A percentile compares a stretch with the other conserved stretches of the same genome.
These are phyloP conservation scores for Penicillium sp. DNA, from an alignment of 2,329 filamentous ascomycete genomes.

Conservation along the genomic window DNA sequence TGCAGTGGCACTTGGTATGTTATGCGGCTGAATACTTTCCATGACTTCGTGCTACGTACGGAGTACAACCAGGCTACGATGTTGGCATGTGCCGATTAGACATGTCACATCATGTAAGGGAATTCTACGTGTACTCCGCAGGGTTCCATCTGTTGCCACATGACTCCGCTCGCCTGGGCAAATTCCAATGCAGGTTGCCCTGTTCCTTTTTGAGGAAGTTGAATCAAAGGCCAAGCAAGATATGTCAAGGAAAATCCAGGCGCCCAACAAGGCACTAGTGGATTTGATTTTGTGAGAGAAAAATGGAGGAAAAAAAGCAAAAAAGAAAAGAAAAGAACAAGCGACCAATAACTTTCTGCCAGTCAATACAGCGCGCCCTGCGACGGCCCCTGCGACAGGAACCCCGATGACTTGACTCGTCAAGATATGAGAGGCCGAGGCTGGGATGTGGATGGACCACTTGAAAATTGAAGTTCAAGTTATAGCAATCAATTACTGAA, in stretches of 20 bases:
- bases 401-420: background rate
- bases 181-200: background rate
- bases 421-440: too few species aligned
- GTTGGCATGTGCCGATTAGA: background rate
- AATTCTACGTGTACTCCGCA: background rate
- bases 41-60: background rate
- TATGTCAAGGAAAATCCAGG: background rate
- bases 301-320: fast-evolving
- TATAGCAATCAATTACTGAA: too few species aligned
- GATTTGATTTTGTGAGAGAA: too few species aligned
- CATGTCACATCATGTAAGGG: background rate
- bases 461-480: too few species aligned
- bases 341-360: background rate
- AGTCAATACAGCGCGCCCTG: background rate
- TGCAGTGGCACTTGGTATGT: background rate
- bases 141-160: background rate
- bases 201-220: background rate
- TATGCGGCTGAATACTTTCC: background rate
- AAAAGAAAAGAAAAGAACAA: background rate
- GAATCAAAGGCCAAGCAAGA: background rate
- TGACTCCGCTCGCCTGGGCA: background rate
- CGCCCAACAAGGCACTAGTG: background rate
- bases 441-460: too few species aligned
- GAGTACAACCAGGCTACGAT: background rate
- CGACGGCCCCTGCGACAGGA: background rate